Percentiles rank a stretch among this genome's conserved stretches.
Conservation (phyloP, 805 yeast genomes). For the Cyberlindnera saturnus region DNA sequence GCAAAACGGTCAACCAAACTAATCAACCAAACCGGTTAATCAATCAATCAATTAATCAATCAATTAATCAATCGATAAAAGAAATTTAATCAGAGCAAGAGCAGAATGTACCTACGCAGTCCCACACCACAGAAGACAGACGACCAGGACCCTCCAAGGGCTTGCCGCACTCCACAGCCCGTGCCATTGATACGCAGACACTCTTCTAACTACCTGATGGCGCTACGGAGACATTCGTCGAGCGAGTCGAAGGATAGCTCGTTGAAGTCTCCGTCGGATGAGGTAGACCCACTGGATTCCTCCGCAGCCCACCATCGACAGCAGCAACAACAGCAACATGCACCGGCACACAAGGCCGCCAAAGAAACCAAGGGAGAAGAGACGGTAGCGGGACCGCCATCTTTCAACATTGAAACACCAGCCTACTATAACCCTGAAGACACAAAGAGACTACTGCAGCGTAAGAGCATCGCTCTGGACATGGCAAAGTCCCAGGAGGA, state of each 20-base stretch:
- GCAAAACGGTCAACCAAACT: too few relatives aligned
- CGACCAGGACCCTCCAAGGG: conserved; percentile 3
- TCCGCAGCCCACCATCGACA: not conserved
- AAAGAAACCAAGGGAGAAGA: too few relatives aligned
- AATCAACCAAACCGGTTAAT: too few relatives aligned
- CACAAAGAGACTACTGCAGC: conserved; percentile 4
- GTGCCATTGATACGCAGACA: conserved; percentile 3
- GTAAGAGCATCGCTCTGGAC: conserved; percentile 4
- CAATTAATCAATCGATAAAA: too few relatives aligned
- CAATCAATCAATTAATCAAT: too few relatives aligned
- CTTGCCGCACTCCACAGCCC: conserved; percentile 9
- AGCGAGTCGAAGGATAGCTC: not conserved
- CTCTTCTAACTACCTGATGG: conserved; percentile 7
- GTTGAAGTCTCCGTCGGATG: too few relatives aligned
- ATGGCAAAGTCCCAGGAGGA: conserved; percentile 5
- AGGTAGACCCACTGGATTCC: too few relatives aligned
- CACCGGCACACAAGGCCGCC: conserved; percentile 1
- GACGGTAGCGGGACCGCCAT: too few relatives aligned
- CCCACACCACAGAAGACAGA: not conserved
- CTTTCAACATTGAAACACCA: not conserved
- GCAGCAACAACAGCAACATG: not conserved
- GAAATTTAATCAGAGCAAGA: not conserved
- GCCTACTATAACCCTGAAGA: conserved; percentile 1
- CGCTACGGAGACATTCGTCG: conserved; percentile 1
- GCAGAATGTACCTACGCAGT: not conserved